Evolutionary conservation across 2,329 filamentous ascomycete species (phyloP), one percentile per base, ranked within the genome.

Genomic region (Hypoxylon sp.): DNA sequence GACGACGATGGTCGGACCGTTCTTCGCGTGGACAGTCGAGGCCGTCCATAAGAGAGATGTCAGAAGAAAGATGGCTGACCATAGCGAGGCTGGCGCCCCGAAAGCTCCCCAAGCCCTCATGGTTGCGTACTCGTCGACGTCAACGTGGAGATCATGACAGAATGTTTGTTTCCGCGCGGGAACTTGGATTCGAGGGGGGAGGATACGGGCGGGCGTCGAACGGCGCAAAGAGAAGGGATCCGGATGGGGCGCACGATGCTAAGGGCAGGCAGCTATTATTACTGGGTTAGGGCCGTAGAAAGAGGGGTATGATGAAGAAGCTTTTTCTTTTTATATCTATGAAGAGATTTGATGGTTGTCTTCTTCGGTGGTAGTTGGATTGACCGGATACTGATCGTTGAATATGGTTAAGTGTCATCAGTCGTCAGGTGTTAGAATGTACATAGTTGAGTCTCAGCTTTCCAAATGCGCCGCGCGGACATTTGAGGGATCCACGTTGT

Each of bases 1-100:
- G 63, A 83, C 80, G 66, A 85, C 83, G 73, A 97, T 84, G 59
- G 84, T 83, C 22, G 94, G 94, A 50, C 83, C 82, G 74, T 89
- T 85, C 72, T 90, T 90, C 58, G 88, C 81, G 69, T 81, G 72
- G 70, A 73, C 74, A 70, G 79, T 78, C 52, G 76, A 67, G 54
- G 61, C 66, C 20, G 62, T 65, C 60, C 63, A 74, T 36, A 75
- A 51, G 30, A 74, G 54, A 24, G 70, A 65, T 12, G 64, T 57
- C 75, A 85, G 76, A 73, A 84, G 77, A 50, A 75, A 59, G 28
- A 73, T 36, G 20, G 64, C 48, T 12, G 72, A 71, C 71, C 78
- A 81, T 78, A 79, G 79, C 74, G 79, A 80, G 76, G 81, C 80
- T 72, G 79, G 78, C 71, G 80, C 80, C 79, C 79, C 81, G 76